Evolutionary conservation across 2,329 filamentous ascomycete genomes (phyloP).

Genomic region (Penicillium oxalicum): DNA sequence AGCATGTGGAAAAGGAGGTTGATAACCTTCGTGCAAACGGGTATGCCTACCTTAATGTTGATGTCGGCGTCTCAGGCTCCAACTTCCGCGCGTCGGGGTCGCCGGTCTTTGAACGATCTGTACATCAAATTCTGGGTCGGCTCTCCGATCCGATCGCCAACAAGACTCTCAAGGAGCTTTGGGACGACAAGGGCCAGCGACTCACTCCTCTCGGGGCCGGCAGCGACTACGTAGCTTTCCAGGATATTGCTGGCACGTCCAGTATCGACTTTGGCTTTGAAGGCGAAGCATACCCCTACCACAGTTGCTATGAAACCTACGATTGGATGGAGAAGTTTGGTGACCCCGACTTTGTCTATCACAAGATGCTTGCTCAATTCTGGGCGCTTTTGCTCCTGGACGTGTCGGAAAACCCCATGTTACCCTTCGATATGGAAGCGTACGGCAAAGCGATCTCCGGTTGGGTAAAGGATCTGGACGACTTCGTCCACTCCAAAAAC

Average conservation of each 20-base stretch:
- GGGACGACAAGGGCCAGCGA: constrained; percentile 56
- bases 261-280: constrained; percentile 78
- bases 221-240: constrained; percentile 85
- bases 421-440: constrained; percentile 72
- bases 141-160: constrained; percentile 68
- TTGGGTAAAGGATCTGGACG: constrained; percentile 62
- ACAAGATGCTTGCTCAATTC: constrained; percentile 71
- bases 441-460: constrained; percentile 62
- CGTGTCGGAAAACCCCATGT: constrained; percentile 69
- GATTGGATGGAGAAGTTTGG: constrained; percentile 75
- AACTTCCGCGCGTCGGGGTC: constrained; percentile 74
- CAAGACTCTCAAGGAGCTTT: constrained; percentile 65
- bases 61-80: constrained; percentile 69
- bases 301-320: constrained; percentile 85
- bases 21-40: constrained; percentile 66
- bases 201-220: constrained; percentile 66
- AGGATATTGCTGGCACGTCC: constrained; percentile 81
- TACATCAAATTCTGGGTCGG: constrained; percentile 67
- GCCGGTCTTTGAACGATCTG: constrained; percentile 67
- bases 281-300: constrained; percentile 62
- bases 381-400: constrained; percentile 79
- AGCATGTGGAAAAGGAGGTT: constrained; percentile 83
- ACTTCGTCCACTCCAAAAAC: constrained; percentile 56
- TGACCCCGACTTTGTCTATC: constrained; percentile 78
- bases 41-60: constrained; percentile 87